These are phyloP conservation scores for Eucalyptus shirleyi DNA, from an alignment of 345 rosid genomes.

Conservation along the genomic window DNA sequence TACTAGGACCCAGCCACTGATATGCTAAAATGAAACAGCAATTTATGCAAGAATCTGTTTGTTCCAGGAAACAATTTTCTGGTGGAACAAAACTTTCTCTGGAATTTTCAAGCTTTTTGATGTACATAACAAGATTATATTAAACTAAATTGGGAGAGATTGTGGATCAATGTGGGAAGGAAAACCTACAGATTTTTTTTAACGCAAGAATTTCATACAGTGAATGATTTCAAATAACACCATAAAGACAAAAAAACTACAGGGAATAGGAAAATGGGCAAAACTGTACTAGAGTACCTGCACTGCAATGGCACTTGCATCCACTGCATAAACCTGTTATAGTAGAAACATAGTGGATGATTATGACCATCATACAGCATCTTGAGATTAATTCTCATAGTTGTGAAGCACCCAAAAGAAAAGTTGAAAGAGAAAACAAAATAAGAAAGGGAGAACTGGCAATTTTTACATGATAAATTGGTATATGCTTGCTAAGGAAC, in stretches of 20 bases:
- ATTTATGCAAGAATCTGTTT: background rate
- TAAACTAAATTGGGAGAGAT: background rate
- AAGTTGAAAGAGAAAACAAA: background rate
- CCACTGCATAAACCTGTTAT: conserved; percentile 91
- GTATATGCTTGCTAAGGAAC: background rate
- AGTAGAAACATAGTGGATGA: background rate
- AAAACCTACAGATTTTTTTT: background rate
- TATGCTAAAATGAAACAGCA: background rate
- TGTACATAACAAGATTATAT: background rate
- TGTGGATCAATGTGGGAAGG: background rate
- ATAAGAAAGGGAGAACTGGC: background rate
- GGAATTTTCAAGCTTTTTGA: background rate
- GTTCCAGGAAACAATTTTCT: background rate
- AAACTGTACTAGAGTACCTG: conserved; percentile 42
- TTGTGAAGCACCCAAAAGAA: background rate
- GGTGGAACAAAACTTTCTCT: background rate
- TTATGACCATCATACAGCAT: background rate
- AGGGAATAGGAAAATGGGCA: background rate
- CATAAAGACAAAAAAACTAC: background rate
- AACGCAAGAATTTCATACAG: background rate
- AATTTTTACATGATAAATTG: background rate
- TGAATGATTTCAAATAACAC: background rate
- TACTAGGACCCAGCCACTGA: background rate
- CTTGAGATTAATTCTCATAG: background rate
- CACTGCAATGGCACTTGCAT: conserved; percentile 94